Evolutionary conservation across 2,329 filamentous ascomycete species (phyloP).

Genomic region (Diatrype stigma): DNA sequence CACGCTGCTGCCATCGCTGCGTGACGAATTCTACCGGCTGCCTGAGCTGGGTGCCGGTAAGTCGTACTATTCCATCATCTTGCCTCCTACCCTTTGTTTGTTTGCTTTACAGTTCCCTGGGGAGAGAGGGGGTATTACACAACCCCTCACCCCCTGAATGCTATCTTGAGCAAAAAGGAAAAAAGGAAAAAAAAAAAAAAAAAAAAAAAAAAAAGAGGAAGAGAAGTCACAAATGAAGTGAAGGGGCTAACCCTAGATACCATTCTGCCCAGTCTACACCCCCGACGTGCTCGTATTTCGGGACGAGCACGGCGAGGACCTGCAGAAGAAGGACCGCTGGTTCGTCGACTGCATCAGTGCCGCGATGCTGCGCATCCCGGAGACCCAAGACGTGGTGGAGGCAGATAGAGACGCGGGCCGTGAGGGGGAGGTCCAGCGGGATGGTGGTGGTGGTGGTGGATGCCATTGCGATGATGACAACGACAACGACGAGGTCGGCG

Average conservation of each 20-base stretch:
- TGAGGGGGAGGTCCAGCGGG: background rate
- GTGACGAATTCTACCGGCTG: conserved; percentile 55
- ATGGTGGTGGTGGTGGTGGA: background rate
- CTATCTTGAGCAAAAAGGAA: no score
- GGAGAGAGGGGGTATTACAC: no score
- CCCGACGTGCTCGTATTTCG: conserved; percentile 58
- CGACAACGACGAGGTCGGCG: conserved; percentile 45
- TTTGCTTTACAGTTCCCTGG: no score
- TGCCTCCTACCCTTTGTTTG: no score
- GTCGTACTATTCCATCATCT: no score
- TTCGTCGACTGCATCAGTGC: conserved; percentile 57
- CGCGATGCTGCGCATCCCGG: conserved; percentile 56
- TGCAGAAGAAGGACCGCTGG: conserved; percentile 46
- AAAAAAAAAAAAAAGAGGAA: no score
- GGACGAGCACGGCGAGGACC: conserved; percentile 27
- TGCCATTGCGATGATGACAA: background rate
- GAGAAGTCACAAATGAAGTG: no score
- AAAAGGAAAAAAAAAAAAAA: no score
- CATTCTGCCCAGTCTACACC: no score
- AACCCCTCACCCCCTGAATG: no score
- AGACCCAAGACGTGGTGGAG: conserved; percentile 33
- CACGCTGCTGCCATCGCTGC: conserved; percentile 55
- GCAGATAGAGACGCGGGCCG: conserved; percentile 6
- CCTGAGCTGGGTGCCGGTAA: conserved; percentile 47
- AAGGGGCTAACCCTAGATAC: no score